Percentiles rank a stretch among this genome's conserved stretches.
Conservation (phyloP, 2,329 filamentous ascomycete genomes). For the Bimuria novae-zelandiae region DNA sequence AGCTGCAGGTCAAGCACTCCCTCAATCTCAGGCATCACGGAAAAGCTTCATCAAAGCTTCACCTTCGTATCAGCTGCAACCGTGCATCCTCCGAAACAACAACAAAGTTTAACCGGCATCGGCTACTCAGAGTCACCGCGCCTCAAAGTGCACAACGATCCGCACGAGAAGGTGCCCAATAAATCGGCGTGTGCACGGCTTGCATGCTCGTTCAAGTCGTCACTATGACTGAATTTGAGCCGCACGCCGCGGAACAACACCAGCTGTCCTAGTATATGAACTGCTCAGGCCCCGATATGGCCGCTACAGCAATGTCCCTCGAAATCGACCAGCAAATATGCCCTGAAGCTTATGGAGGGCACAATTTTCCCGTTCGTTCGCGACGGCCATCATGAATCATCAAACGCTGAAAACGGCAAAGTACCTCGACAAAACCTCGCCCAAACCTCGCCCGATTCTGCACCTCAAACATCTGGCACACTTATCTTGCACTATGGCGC, state of each 20-base stretch:
- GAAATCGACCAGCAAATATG: background rate
- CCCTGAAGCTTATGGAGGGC: background rate
- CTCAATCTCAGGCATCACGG: background rate
- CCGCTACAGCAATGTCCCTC: background rate
- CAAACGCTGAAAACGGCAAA: constrained; percentile 42
- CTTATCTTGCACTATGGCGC: constrained; percentile 22
- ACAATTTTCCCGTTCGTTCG: background rate
- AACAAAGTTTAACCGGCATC: no score
- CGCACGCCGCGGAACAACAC: background rate
- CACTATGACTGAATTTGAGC: background rate
- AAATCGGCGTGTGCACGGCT: background rate
- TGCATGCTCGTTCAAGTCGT: background rate
- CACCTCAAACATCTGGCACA: constrained; percentile 38
- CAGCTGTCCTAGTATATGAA: background rate
- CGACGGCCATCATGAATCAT: constrained; percentile 26
- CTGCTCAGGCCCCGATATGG: background rate
- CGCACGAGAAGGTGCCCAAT: no score
- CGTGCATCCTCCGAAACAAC: background rate
- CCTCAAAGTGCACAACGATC: no score
- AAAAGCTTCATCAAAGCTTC: background rate
- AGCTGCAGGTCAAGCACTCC: background rate
- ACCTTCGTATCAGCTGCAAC: background rate
- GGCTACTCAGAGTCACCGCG: no score
- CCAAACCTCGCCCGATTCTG: constrained; percentile 28
- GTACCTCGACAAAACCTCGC: constrained; percentile 23